Percentiles rank a stretch among this genome's conserved stretches.
Evolutionary conservation across 768 basidiomycete genomes (phyloP).

Genomic region (Agaricus subrufescens): DNA sequence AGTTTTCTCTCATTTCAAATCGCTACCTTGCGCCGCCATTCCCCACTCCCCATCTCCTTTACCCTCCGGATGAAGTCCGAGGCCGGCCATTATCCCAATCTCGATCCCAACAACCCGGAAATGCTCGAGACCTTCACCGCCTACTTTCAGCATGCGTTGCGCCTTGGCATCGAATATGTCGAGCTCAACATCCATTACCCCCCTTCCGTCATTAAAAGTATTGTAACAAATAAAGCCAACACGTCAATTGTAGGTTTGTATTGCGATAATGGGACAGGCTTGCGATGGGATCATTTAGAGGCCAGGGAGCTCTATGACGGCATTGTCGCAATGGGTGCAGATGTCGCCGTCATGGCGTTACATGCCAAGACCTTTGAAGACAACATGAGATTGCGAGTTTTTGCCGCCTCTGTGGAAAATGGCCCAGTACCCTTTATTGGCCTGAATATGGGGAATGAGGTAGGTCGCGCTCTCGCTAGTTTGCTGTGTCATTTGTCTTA

Average conservation of each 20-base stretch:
- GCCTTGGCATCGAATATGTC: constrained; percentile 70
- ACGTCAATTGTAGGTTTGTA: constrained; percentile 71
- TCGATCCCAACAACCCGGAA: constrained; percentile 36
- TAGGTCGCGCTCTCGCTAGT: not conserved
- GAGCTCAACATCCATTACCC: constrained; percentile 69
- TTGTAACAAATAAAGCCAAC: constrained; percentile 46
- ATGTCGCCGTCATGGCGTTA: constrained; percentile 69
- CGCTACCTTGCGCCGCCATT: constrained; percentile 54
- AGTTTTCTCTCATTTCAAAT: constrained; percentile 64
- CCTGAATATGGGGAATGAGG: constrained; percentile 66
- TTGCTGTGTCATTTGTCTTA: not conserved
- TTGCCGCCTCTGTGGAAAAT: constrained; percentile 36
- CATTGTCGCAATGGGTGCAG: constrained; percentile 49
- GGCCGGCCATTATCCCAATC: constrained; percentile 69
- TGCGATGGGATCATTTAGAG: constrained; percentile 56
- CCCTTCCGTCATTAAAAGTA: constrained; percentile 37
- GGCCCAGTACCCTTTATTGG: constrained; percentile 61
- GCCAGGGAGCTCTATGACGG: constrained; percentile 46
- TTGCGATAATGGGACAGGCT: constrained; percentile 66
- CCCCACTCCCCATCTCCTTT: constrained; percentile 67
- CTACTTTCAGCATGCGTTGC: constrained; percentile 38
- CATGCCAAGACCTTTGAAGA: constrained; percentile 56
- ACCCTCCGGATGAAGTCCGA: constrained; percentile 70
- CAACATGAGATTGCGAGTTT: constrained; percentile 58
- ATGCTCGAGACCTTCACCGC: constrained; percentile 57